These are phyloP conservation scores for Torulaspora microellipsoides DNA, from an alignment of 805 yeast genomes.

Conservation along the genomic window DNA sequence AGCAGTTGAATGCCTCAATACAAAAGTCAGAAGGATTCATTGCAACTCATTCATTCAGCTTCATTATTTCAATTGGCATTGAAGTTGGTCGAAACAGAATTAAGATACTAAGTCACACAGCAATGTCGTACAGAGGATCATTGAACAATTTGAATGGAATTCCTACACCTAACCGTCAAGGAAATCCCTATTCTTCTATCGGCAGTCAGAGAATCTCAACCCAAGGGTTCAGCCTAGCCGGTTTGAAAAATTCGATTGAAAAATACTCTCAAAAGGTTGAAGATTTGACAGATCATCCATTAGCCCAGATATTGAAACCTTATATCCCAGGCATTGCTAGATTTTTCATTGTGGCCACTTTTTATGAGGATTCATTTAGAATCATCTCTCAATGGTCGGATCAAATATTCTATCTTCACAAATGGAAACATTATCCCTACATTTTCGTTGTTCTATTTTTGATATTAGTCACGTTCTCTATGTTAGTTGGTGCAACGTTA, in stretches of 20 bases:
- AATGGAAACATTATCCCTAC: conserved; percentile 72
- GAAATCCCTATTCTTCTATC: conserved; percentile 10
- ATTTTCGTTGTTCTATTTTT: conserved; percentile 74
- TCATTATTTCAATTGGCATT: background rate
- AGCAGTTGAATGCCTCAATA: too few relatives aligned
- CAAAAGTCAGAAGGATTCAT: too few relatives aligned
- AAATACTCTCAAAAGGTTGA: conserved; percentile 50
- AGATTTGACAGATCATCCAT: conserved; percentile 46
- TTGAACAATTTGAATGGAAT: conserved; percentile 17
- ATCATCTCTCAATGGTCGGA: conserved; percentile 85
- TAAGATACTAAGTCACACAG: background rate
- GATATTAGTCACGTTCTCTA: conserved; percentile 54
- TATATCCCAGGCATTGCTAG: conserved; percentile 86
- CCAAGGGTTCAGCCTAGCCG: background rate
- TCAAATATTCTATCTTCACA: conserved; percentile 79
- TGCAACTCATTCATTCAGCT: too few relatives aligned
- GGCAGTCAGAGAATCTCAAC: conserved; percentile 4
- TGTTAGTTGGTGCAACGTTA: conserved; percentile 68
- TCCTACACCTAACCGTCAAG: conserved; percentile 15
- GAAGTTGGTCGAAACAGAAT: background rate
- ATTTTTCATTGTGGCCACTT: conserved; percentile 87
- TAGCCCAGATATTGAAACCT: conserved; percentile 50
- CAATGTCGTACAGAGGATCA: conserved; percentile 27
- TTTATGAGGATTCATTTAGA: conserved; percentile 82
- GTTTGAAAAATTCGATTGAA: conserved; percentile 37